A percentile compares a stretch with the other conserved stretches of the same genome.
Evolutionary conservation across 169 alveolate species (phyloP).

Genomic region (Toxoplasma gondii): DNA sequence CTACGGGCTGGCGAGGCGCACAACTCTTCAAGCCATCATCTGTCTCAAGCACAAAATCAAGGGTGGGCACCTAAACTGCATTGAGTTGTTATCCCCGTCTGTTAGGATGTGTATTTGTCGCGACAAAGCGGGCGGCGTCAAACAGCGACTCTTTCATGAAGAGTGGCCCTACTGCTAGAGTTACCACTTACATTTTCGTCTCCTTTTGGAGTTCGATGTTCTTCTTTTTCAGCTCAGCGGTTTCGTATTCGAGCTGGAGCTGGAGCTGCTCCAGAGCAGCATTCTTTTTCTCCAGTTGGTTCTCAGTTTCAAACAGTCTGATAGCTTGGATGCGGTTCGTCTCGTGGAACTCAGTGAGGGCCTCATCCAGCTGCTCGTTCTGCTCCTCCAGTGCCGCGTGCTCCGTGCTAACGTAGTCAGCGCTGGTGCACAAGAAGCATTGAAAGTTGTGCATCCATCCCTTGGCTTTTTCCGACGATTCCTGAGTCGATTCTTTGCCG

Average conservation of each 20-base stretch:
- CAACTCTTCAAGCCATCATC: too few relatives aligned
- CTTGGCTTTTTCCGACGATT: background rate
- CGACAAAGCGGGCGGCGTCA: too few relatives aligned
- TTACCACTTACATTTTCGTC: background rate
- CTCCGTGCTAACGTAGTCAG: constrained; percentile 47
- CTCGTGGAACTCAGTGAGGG: constrained; percentile 30
- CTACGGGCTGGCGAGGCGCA: too few relatives aligned
- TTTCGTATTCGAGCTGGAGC: background rate
- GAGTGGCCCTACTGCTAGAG: too few relatives aligned
- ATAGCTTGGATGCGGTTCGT: background rate
- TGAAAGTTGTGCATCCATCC: constrained; percentile 49
- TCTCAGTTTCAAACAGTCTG: background rate
- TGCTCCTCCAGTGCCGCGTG: constrained; percentile 38
- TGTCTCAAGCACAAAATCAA: too few relatives aligned
- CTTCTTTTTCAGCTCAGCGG: background rate
- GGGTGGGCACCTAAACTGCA: too few relatives aligned
- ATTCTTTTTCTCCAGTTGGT: background rate
- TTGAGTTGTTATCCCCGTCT: too few relatives aligned
- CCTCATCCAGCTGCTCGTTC: constrained; percentile 46
- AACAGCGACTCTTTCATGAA: too few relatives aligned
- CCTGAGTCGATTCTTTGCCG: background rate
- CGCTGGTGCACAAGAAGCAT: constrained; percentile 57
- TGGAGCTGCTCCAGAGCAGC: background rate
- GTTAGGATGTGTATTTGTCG: too few relatives aligned
- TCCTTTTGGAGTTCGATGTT: background rate